Base-by-base conservation (phyloP, 2,329 filamentous ascomycete genomes). In the Metarhizium robertsii region DNA sequence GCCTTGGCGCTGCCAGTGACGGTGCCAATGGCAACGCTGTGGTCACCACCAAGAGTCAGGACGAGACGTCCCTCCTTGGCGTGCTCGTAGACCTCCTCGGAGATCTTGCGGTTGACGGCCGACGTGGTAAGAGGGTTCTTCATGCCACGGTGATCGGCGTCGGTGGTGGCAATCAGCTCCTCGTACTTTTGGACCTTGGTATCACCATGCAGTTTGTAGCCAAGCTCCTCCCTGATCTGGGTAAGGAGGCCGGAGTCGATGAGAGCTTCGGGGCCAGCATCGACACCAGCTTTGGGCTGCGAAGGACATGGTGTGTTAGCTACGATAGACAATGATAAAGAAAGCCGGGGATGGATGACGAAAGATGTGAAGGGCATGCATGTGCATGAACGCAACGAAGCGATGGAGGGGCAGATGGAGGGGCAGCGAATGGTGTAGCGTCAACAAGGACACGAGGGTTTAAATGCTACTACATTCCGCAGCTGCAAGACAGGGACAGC, bases 11-110 rank as follows among this genome's bases (percentile, higher is more conserved):
- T 90, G 45, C 94, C 94, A 32, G 87, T 87, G 63, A 99, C 84
- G 50, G 90, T 95, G 60, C 94, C 94, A 64, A 99, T 95, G 60
- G 94, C 94, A 67, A 99, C 95, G 61, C 86, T 91, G 78, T 99
- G 94, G 75, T 99, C 94, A 54, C 94, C 94, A 55, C 94, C 94
- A 10, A 99, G 84, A 0, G 94, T 99, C 55, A 99, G 80, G 1
- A 95, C 91, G 70, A 96, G 85, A 58, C 92, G 85, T 38, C 94
- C 94, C 61, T 88, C 77, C 62, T 79, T 81, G 50, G 92, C 90
- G 67, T 97, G 90, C 61, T 83, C 77, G 77, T 97, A 96, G 52
- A 95, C 90, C 74, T 96, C 90, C 55, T 85, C 76, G 69, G 85
- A 85, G 60, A 99, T 86, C 64, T 83, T 79, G 66, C 86, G 73